Conservation (phyloP, 2,329 filamentous ascomycete species). For the Cadophora sp. region DNA sequence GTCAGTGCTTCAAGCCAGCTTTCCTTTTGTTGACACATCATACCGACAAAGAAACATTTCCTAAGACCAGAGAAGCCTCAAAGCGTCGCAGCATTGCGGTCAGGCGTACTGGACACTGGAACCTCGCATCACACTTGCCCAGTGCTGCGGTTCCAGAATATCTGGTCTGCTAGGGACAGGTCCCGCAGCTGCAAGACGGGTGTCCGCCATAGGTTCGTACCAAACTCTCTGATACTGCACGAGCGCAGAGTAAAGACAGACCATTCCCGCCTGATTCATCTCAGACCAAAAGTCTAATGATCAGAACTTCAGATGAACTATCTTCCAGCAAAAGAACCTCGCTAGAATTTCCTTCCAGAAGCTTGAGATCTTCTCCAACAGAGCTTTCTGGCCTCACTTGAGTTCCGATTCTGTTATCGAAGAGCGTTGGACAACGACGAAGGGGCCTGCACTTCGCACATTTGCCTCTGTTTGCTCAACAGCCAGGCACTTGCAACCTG, state of each 20-base stretch:
- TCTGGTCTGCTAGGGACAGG: slow-evolving; percentile 34
- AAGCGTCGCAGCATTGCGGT: slow-evolving; percentile 34
- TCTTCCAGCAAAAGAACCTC: slow-evolving; percentile 34
- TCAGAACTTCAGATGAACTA: slow-evolving; percentile 39
- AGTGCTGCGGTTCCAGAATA: slow-evolving; percentile 41
- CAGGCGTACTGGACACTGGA: slow-evolving; percentile 39
- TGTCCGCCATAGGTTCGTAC: slow-evolving; percentile 47
- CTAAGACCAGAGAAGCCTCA: slow-evolving; percentile 33
- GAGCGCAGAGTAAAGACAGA: slow-evolving; percentile 42
- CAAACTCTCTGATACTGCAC: slow-evolving; percentile 41
- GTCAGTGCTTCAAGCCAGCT: slow-evolving; percentile 31
- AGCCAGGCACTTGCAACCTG: not conserved
- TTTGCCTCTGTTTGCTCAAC: not conserved
- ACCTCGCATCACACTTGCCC: slow-evolving; percentile 37
- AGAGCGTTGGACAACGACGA: slow-evolving; percentile 9
- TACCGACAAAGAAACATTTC: slow-evolving; percentile 37
- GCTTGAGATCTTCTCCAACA: slow-evolving; percentile 31
- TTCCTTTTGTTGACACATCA: slow-evolving; percentile 34
- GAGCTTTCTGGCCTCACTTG: slow-evolving; percentile 36
- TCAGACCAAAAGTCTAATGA: slow-evolving; percentile 36
- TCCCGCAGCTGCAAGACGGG: slow-evolving; percentile 41
- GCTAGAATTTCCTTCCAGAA: slow-evolving; percentile 42
- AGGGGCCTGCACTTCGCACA: not conserved
- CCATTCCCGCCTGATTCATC: slow-evolving; percentile 40
- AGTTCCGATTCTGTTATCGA: slow-evolving; percentile 24